These are phyloP conservation scores for Trametes sanguinea DNA, from an alignment of 768 basidiomycete genomes.

Conservation along the genomic window DNA sequence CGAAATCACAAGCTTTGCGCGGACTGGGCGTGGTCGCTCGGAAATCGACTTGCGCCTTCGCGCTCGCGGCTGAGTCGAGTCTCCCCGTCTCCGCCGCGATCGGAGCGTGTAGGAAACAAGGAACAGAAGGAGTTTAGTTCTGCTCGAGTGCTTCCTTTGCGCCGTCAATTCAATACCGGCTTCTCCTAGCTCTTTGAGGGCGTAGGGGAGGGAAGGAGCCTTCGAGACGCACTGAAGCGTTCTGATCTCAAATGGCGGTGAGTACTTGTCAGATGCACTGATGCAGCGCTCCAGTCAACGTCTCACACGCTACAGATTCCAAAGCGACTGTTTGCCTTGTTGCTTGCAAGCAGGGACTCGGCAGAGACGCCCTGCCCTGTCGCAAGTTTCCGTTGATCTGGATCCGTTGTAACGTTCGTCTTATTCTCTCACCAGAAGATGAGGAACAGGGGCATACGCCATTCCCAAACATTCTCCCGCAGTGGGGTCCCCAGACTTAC, in stretches of 20 bases:
- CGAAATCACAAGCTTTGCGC: background rate
- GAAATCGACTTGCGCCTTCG: slow-evolving; percentile 7
- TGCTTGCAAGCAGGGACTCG: background rate
- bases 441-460: background rate
- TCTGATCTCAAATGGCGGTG: too few species aligned
- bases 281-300: too few species aligned
- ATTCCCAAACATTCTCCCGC: background rate
- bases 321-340: too few species aligned
- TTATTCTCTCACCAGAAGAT: background rate
- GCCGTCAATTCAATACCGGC: background rate
- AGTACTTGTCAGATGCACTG: too few species aligned
- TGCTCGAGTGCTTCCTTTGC: background rate
- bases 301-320: too few species aligned
- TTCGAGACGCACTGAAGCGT: too few species aligned
- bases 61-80: background rate
- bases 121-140: too few species aligned
- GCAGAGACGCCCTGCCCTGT: background rate
- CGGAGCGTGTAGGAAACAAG: background rate
- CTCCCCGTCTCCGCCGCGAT: background rate
- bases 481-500: background rate
- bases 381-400: background rate
- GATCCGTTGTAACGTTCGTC: background rate
- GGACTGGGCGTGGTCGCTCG: background rate
- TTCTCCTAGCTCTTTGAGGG: background rate
- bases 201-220: too few species aligned